Evolutionary conservation across 2,329 filamentous ascomycete genomes (phyloP).

Genomic region (Trichoderma lentiforme): DNA sequence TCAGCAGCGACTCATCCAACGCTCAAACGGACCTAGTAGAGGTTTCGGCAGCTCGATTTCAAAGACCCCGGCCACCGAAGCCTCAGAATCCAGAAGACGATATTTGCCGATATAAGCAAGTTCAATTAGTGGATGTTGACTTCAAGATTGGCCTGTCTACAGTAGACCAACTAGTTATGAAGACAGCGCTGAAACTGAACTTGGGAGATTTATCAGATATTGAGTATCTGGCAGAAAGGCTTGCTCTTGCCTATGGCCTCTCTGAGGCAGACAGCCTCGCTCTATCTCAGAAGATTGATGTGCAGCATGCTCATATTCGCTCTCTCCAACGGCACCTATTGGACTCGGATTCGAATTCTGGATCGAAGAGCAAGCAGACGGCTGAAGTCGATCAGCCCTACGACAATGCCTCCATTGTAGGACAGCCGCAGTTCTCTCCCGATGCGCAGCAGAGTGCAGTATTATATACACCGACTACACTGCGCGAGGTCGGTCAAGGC

Average conservation of each 20-base stretch:
- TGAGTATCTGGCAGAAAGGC: background rate
- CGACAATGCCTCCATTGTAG: too few relatives aligned
- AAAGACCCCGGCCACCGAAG: background rate
- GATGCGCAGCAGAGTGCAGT: too few relatives aligned
- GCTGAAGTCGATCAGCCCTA: slow-evolving; percentile 37
- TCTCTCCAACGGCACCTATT: background rate
- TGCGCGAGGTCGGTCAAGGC: too few relatives aligned
- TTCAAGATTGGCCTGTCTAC: background rate
- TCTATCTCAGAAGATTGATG: background rate
- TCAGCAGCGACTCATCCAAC: too few relatives aligned
- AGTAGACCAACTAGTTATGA: background rate
- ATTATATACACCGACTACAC: too few relatives aligned
- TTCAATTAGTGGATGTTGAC: background rate
- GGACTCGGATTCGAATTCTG: too few relatives aligned
- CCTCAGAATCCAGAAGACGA: background rate
- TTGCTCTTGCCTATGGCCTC: background rate
- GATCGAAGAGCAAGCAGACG: slow-evolving; percentile 52
- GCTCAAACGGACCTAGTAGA: too few relatives aligned
- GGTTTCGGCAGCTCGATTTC: background rate
- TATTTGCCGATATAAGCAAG: background rate
- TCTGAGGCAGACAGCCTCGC: background rate
- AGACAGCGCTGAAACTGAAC: background rate
- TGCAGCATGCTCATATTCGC: background rate
- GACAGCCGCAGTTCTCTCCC: too few relatives aligned
- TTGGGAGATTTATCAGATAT: background rate